Percentiles rank a stretch among this genome's conserved stretches.
These are phyloP conservation scores for Kalmanozyma brasiliensis DNA, from an alignment of 1,284 basidiomycete species.

Conservation along the genomic window DNA sequence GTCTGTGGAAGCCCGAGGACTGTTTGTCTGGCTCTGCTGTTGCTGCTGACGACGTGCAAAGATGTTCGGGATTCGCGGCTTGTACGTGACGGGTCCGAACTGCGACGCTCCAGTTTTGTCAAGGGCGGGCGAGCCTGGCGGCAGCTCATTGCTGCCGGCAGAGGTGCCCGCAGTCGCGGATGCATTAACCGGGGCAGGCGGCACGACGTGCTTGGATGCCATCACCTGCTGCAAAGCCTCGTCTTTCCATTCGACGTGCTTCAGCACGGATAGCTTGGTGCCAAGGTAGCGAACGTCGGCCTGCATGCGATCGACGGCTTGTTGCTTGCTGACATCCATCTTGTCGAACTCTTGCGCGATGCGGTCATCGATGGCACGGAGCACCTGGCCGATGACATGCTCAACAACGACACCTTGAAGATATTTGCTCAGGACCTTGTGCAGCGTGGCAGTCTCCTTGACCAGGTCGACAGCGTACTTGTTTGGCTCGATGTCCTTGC, in stretches of 20 bases:
- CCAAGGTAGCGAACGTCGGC: conserved; percentile 51
- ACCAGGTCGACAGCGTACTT: conserved; percentile 89
- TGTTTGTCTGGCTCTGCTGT: conserved; percentile 25
- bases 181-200: conserved; percentile 19
- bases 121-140: conserved; percentile 29
- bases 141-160: conserved; percentile 24
- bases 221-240: conserved; percentile 44
- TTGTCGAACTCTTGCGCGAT: conserved; percentile 53
- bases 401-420: conserved; percentile 69
- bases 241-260: conserved; percentile 56
- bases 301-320: conserved; percentile 41
- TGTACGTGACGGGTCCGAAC: conserved; percentile 42
- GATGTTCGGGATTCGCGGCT: conserved; percentile 44
- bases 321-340: conserved; percentile 44
- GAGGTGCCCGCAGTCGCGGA: conserved; percentile 21
- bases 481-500: conserved; percentile 70
- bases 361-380: conserved; percentile 54
- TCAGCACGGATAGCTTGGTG: conserved; percentile 51
- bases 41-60: conserved; percentile 49
- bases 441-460: conserved; percentile 93
- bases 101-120: conserved; percentile 32
- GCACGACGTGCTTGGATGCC: conserved; percentile 23
- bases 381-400: conserved; percentile 57
- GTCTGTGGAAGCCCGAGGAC: conserved; percentile 34
- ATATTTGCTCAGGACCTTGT: conserved; percentile 95